Conservation (phyloP, 345 rosid genomes). For the Hirschfeldia incana region DNA sequence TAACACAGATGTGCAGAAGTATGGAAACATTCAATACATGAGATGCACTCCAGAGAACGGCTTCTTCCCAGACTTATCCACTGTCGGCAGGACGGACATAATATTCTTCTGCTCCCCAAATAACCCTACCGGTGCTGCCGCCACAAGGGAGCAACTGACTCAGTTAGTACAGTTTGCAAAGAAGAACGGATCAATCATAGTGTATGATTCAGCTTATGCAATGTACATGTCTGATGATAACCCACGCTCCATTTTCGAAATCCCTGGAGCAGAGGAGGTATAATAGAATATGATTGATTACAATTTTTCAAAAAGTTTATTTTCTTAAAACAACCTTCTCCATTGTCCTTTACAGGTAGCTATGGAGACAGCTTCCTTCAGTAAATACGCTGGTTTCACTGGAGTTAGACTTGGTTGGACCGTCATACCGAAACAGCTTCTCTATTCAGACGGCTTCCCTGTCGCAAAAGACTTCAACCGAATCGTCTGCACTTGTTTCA, state of each 20-base stretch:
- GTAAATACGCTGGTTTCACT: conserved; percentile 94
- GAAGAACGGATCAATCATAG: neutral
- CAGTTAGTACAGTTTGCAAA: conserved; percentile 64
- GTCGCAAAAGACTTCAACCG: conserved; percentile 89
- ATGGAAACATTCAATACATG: conserved; percentile 81
- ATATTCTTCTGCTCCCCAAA: conserved; percentile 96
- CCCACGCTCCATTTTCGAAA: conserved; percentile 89
- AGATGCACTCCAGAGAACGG: conserved; percentile 86
- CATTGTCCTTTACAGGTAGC: neutral
- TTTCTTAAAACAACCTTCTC: neutral
- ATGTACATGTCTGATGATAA: conserved; percentile 79
- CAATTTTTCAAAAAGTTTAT: neutral
- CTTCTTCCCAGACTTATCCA: conserved; percentile 89
- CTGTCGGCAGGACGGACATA: conserved; percentile 67
- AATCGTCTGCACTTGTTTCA: conserved; percentile 80
- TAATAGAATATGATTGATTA: conserved; percentile 21
- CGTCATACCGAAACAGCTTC: conserved; percentile 77
- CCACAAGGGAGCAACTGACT: conserved; percentile 79
- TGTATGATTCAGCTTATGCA: conserved; percentile 52
- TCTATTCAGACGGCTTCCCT: conserved; percentile 83
- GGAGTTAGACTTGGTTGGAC: conserved; percentile 99
- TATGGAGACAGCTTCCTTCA: conserved; percentile 67
- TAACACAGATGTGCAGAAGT: conserved; percentile 62
- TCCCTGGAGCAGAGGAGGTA: conserved; percentile 95
- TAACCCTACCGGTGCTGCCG: conserved; percentile 93